Base-by-base conservation (phyloP, 1,284 basidiomycete genomes). In the Phlebopus sp. region DNA sequence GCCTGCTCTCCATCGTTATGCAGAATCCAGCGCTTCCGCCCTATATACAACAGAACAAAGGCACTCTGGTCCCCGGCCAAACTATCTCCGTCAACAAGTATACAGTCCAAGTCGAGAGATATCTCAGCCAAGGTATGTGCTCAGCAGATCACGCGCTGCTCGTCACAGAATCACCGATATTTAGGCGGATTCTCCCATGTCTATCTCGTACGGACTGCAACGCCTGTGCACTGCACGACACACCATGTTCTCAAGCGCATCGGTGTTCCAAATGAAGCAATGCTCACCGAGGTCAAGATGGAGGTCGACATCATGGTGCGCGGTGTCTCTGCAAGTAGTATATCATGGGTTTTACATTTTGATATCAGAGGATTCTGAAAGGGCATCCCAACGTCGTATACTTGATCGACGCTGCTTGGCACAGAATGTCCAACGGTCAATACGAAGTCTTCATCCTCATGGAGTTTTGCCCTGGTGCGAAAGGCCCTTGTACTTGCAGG, bases 381-480 rank as follows among this genome's bases (percentile, higher is more conserved):
- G 89, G 90, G 32, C 92, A 96, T 62, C 86, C 91, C 4, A 92
- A 95, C 66, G 93, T 97, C 53, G 93, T 96, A 50, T 84, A 94
- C 64, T 84, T 97, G 63, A 90, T 96, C 64, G 93, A 97, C 70
- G 92, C 93, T n/a, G 86, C 91, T 42, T 92, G 91, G 78, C 84
- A 91, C 55, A 80, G 82, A 51, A 77, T 91, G 63, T 74, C 88
- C 2, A 88, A 86, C 60, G 92, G 92, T 38, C 78, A 79, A 38
- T 94, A 90, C 66, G 97, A 99, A 69, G 95, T 99, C 39, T 98
- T 97, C 69, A 99, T 99, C 64, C 79, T 99, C 51, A 99, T 99
- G 97, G 97, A 99, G 69, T 97, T 87, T 68, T 97, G 94, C 66
- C 75, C 79, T 63, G 81, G 81, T 80, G 59, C 23, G 31, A 36